Conservation (phyloP, 345 rosid species). For the Psidium guajava region DNA sequence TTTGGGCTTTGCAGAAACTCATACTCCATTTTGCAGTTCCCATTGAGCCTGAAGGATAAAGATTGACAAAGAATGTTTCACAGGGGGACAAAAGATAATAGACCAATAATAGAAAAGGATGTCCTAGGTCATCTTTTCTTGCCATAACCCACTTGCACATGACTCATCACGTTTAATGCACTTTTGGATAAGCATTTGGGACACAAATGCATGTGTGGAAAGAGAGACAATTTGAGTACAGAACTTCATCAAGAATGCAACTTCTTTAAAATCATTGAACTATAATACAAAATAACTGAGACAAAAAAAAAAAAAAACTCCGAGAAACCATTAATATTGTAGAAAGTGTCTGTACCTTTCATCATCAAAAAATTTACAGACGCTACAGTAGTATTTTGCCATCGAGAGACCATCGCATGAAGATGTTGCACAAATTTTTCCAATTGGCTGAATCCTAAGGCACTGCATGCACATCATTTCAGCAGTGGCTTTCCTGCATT, state of each 20-base stretch:
- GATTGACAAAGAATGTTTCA: neutral
- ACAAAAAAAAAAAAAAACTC: neutral
- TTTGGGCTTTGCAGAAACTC: neutral
- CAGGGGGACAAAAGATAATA: neutral
- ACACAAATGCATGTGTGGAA: neutral
- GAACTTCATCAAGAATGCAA: neutral
- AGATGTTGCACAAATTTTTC: constrained; percentile 35
- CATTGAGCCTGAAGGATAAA: neutral
- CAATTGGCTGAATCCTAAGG: constrained; percentile 44
- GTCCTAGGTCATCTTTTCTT: neutral
- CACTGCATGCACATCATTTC: constrained; percentile 79
- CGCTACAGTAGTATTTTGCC: constrained; percentile 67
- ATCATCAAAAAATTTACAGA: constrained; percentile 90
- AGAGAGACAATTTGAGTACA: neutral
- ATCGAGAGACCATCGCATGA: constrained; percentile 39
- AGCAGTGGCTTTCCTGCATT: constrained; percentile 43
- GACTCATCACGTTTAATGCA: neutral
- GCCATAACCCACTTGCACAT: neutral
- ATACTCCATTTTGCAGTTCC: neutral
- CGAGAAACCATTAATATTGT: neutral
- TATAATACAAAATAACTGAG: neutral
- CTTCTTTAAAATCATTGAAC: neutral
- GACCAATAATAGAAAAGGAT: neutral
- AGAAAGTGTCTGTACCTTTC: constrained; percentile 37
- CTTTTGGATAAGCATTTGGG: neutral